phyloP scores from a whole-genome alignment of 2,329 filamentous ascomycete genomes.

The Colletotrichum sidae region DNA sequence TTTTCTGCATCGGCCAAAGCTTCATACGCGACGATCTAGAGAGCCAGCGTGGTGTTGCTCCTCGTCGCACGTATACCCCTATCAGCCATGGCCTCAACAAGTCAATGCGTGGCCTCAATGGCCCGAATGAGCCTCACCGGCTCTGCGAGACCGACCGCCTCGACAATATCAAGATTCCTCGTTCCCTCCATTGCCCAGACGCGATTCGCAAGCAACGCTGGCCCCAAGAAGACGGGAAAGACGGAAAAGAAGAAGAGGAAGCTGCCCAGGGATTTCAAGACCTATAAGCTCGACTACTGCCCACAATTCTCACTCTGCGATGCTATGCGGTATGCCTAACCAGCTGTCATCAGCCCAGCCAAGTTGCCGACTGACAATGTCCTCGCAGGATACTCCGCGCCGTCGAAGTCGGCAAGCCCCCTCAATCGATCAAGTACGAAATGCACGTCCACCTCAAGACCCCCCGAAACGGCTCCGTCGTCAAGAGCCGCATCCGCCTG shows the following conservation, averaged over 20 bases:
- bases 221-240: conserved; percentile 58
- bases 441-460: conserved; percentile 85
- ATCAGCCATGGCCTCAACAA: conserved; percentile 61
- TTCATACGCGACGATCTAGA: conserved; percentile 22
- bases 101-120: conserved; percentile 66
- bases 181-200: conserved; percentile 59
- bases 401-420: conserved; percentile 86
- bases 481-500: conserved; percentile 88
- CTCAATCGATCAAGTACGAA: conserved; percentile 86
- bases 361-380: conserved; percentile 17
- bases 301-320: conserved; percentile 85
- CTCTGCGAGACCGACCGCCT: conserved; percentile 53
- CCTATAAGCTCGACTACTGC: conserved; percentile 72
- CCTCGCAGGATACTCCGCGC: conserved; percentile 85
- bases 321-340: conserved; percentile 80
- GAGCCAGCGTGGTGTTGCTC: conserved; percentile 11
- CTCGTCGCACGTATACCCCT: conserved; percentile 40
- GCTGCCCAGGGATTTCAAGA: conserved; percentile 72
- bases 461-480: conserved; percentile 84
- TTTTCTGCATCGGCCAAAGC: conserved; percentile 35
- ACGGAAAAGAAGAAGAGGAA: conserved; percentile 67
- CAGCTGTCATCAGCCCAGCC: not conserved
- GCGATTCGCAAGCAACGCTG: conserved; percentile 54
- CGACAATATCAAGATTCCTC: conserved; percentile 61
- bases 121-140: conserved; percentile 61